These are phyloP conservation scores for Pichia sp. DNA, from an alignment of 1,139 yeast species.

Conservation along the genomic window DNA sequence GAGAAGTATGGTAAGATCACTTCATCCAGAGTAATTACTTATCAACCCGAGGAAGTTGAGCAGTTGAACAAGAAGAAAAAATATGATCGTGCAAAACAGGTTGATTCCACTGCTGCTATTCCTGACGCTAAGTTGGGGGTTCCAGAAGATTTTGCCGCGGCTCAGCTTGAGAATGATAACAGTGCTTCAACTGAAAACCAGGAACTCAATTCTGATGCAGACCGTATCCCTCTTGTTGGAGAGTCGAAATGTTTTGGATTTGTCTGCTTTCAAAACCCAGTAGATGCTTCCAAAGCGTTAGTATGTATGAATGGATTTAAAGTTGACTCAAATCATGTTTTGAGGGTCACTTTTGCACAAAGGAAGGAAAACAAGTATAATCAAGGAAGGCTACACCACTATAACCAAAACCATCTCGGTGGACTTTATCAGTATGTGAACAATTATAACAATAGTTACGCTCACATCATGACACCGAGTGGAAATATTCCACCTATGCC, in stretches of 20 bases:
- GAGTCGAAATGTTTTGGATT: slow-evolving; percentile 47
- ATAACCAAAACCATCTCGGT: slow-evolving; percentile 31
- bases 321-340: slow-evolving; percentile 29
- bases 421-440: slow-evolving; percentile 25
- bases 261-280: slow-evolving; percentile 44
- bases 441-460: slow-evolving; percentile 4
- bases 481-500: not conserved
- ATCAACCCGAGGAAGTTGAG: slow-evolving; percentile 55
- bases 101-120: not conserved
- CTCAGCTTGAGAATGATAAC: not conserved
- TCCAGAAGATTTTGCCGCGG: not conserved
- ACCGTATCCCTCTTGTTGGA: slow-evolving; percentile 20
- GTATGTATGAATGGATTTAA: slow-evolving; percentile 39
- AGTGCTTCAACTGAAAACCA: not conserved
- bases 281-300: slow-evolving; percentile 46
- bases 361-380: slow-evolving; percentile 32
- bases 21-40: slow-evolving; percentile 44
- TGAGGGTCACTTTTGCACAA: slow-evolving; percentile 38
- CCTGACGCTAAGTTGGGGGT: not conserved
- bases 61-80: not conserved
- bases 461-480: not conserved
- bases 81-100: not conserved
- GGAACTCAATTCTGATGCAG: not conserved
- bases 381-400: slow-evolving; percentile 31
- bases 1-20: slow-evolving; percentile 39